Evolutionary conservation across 192 early-diverging fungal genomes (phyloP).

Genomic region (Entomortierella parvispora): DNA sequence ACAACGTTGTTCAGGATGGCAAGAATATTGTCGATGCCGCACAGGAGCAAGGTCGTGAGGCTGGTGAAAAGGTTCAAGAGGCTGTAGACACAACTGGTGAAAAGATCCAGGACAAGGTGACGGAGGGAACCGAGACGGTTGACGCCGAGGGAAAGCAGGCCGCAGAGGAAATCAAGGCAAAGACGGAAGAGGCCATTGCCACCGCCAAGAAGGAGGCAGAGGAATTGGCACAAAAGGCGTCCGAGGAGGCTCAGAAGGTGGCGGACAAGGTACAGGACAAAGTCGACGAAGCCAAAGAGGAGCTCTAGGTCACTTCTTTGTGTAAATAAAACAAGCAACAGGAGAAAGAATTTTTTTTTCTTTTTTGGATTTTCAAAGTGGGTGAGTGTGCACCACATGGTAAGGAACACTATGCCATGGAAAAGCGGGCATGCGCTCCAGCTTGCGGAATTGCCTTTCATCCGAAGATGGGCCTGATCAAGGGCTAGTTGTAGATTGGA

Average conservation of each 20-base stretch:
- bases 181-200: neutral
- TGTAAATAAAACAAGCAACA: neutral
- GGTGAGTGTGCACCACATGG: no score
- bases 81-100: no score
- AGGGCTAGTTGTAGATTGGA: no score
- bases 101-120: conserved; percentile 25
- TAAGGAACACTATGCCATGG: no score
- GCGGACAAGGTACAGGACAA: conserved; percentile 15
- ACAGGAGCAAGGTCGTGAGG: neutral
- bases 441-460: no score
- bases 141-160: conserved; percentile 13
- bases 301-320: conserved; percentile 7
- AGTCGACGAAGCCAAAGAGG: conserved; percentile 24
- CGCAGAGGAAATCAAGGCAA: conserved; percentile 9
- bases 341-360: neutral
- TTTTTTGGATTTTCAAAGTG: no score
- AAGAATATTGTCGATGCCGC: conserved; percentile 2
- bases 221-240: conserved; percentile 12
- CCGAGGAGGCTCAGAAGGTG: conserved; percentile 7
- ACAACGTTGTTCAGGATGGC: neutral
- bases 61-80: conserved; percentile 20
- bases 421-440: no score
- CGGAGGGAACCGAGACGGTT: conserved; percentile 14
- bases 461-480: no score
- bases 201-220: conserved; percentile 9